phyloP scores from a whole-genome alignment of 768 basidiomycete species.

The Exidia glandulosa region DNA sequence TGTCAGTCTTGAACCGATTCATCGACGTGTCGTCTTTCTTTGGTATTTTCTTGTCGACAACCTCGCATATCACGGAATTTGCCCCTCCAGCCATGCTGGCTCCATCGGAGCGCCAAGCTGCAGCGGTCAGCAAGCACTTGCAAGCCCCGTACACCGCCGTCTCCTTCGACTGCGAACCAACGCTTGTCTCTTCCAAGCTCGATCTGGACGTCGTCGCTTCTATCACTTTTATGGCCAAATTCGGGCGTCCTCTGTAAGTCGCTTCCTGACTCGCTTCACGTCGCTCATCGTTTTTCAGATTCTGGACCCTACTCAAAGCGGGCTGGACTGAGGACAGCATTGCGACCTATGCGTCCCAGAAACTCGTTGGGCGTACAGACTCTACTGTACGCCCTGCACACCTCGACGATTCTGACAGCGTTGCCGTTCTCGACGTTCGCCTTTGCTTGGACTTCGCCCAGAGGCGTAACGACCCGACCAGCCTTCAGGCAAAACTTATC shows the following conservation, averaged over 20 bases:
- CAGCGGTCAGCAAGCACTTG: too few relatives aligned
- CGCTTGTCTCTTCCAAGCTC: too few relatives aligned
- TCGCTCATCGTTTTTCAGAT: neutral
- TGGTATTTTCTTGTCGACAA: conserved; percentile 8
- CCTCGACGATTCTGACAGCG: too few relatives aligned
- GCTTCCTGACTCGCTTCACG: neutral
- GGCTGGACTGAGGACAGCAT: too few relatives aligned
- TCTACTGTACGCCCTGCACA: too few relatives aligned
- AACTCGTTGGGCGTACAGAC: too few relatives aligned
- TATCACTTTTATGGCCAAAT: conserved; percentile 6
- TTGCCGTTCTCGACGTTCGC: conserved; percentile 9
- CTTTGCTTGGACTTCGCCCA: conserved; percentile 10
- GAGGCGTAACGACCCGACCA: neutral
- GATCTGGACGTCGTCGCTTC: neutral
- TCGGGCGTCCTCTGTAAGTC: conserved; percentile 11
- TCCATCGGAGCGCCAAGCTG: neutral
- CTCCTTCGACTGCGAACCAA: too few relatives aligned
- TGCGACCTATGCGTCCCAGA: too few relatives aligned
- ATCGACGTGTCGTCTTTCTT: neutral
- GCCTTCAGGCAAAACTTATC: too few relatives aligned
- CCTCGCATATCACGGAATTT: neutral
- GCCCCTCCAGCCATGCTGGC: conserved; percentile 1
- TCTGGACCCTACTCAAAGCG: neutral
- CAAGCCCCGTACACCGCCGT: neutral
- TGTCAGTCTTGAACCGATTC: neutral